Evolutionary conservation across 441 rosid genomes (phyloP), one percentile per base, ranked within the genome.

Genomic region (Aleurites moluccanus): DNA sequence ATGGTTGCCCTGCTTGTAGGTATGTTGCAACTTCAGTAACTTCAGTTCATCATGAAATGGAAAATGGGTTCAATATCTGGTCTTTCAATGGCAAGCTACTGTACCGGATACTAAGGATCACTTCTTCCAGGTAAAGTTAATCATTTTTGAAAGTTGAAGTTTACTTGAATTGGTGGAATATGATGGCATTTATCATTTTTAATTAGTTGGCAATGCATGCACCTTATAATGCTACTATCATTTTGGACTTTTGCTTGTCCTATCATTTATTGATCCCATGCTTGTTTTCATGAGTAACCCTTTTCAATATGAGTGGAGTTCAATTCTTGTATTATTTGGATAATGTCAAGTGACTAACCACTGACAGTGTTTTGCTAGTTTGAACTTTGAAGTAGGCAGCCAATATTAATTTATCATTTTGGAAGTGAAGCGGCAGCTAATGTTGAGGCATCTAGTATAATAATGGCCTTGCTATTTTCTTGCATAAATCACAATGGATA

Each of bases 41-140:
- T 73, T 92, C 98, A 59, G 99, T 91, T n/a, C 80, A 77, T 70
- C 98, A 94, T 33, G 99, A 91, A 84, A 94, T 94, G 97, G 98
- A 94, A 83, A 94, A 91, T 83, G 99, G 99, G 9, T 92, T 94
- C 86, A 91, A 87, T 75, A 83, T 94, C 21, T 92, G 98, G 98
- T 94, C 98, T 62, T 95, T 93, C 82, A 88, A 90, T 27, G 98
- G 99, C 50, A 93, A 87, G 78, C 83, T 84, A 62, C 89, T 95
- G n/a, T 95, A 95, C 75, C 80, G 97, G 63, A 88, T 77, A 59
- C 83, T 63, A 95, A 92, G 86, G 99, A 95, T 86, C 96, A 93
- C 82, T 91, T 95, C 88, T 93, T 88, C 85, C 98, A 95, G 96
- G 98, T 90, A 69, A 52, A 78, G 49, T 66, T 3, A 21, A 6